Base-by-base conservation (phyloP, 768 basidiomycete species). In the Russula dissimulans region DNA sequence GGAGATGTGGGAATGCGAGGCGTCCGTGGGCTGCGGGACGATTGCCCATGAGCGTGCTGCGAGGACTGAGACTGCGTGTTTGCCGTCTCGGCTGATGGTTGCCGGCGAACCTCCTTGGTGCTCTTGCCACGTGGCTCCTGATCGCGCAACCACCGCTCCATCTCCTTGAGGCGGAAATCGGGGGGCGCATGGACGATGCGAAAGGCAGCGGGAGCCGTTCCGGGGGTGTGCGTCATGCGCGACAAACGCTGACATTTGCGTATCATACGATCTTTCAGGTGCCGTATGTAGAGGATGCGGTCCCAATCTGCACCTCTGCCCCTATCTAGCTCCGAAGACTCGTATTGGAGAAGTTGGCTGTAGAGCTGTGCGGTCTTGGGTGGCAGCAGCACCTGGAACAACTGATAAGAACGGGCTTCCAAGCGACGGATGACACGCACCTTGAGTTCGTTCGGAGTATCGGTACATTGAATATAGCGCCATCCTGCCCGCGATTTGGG, bases 261-360 rank as follows among this genome's bases (percentile, higher is more conserved):
- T 63, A 88, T 82, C 86, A 89, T 87, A 60, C 87, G 80, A 69
- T 89, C 87, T 74, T 89, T 89, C 67, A 89, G 76, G 64, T 82
- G 87, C 14, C 87, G 85, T 50, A 89, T 86, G 69, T 87, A 79
- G 62, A 86, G 75, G 67, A 89, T 79, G 63, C 83, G 81, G 50
- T 85, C 80, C 86, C 85, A 88, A 59, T 81, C 79, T 22, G 84
- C 76, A 38, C 73, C 67, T 3, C 74, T 74, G 59, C 81, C 80
- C 70, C 81, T 84, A 44, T 76, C 75, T 22, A 89, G 78, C 67
- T 89, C 87, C 31, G 73, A 72, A 5, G 73, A 71, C 70, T 89
- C 87, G 43, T 81, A 74, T 65, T 80, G 80, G 45, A 89, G 75
- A 22, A 89, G 78, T 62, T 86, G 78, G 61, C 80, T 77, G 64